Base-by-base conservation (phyloP, 306 rosid genomes). In the Vigna mungo region DNA sequence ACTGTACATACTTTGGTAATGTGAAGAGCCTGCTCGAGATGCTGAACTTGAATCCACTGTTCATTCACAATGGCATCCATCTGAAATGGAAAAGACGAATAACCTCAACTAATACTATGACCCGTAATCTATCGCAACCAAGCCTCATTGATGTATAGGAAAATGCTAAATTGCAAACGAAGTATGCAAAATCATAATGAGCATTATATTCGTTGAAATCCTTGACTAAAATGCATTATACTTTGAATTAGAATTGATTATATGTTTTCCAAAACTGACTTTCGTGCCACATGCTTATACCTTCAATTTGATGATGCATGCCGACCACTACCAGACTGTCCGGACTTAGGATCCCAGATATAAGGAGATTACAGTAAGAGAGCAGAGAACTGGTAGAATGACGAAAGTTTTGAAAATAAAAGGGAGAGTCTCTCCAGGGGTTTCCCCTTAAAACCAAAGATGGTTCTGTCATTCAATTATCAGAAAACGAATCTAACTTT, bases 11-110 rank as follows among this genome's bases (percentile, higher is more conserved):
- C 98, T 71, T 89, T 71, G 59, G 93, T 39, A 65, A 86, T 72
- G 67, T 90, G 89, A 92, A 92, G 92, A 82, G 97, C 98, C 91
- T 95, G 98, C 90, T 95, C 96, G 61, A 95, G 98, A 78, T 84
- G 92, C 87, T 91, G 97, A 78, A 95, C 82, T 63, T 92, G 93
- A 81, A 92, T 88, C 98, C 97, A 92, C 73, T 88, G 97, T 74
- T 95, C 97, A 18, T 88, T 87, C 75, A 95, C 91, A 74, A 90
- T 63, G 74, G 79, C 85, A 81, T 78, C 81, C 93, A 89, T 89
- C 98, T 90, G 86, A 84, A 83, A 83, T 75, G 72, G 75, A 76
- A 79, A 59, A 75, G 20, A 79, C 48, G 25, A 91, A 71, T 36
- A 37, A 49, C 59, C 76, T 75, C 76, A 82, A 80, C 75, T 60